phyloP scores from a whole-genome alignment of 2,329 filamentous ascomycete genomes.

The Monosporascus sp. region DNA sequence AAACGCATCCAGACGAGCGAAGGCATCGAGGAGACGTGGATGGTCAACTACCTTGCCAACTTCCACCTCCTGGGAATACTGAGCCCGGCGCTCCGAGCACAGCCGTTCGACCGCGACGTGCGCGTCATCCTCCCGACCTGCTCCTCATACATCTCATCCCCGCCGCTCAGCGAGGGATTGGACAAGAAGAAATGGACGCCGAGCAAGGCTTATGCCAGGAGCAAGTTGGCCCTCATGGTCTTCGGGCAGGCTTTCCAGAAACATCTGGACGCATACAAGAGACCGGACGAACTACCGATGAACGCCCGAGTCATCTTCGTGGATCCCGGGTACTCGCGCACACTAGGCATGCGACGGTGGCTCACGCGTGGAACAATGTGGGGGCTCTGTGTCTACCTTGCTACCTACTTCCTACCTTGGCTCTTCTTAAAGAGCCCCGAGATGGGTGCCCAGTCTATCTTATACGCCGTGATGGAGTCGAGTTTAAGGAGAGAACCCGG shows the following conservation, averaged over 20 bases:
- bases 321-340: conserved; percentile 80
- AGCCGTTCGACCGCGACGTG: conserved; percentile 91
- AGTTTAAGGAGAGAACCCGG: conserved; percentile 60
- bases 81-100: conserved; percentile 81
- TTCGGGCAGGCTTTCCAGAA: conserved; percentile 92
- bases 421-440: conserved; percentile 78
- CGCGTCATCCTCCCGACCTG: conserved; percentile 83
- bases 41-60: conserved; percentile 91
- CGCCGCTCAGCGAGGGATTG: conserved; percentile 54
- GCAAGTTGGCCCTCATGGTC: conserved; percentile 76
- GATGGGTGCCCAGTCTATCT: conserved; percentile 80
- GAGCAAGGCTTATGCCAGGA: conserved; percentile 56
- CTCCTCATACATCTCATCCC: conserved; percentile 78
- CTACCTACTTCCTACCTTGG: conserved; percentile 80
- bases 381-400: conserved; percentile 72
- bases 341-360: conserved; percentile 83
- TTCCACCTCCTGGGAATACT: conserved; percentile 92
- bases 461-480: conserved; percentile 81
- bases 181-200: conserved; percentile 51
- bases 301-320: conserved; percentile 81
- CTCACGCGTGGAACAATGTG: conserved; percentile 77
- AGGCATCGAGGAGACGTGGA: conserved; percentile 85
- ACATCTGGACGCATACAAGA: conserved; percentile 76
- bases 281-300: conserved; percentile 77
- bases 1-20: conserved; percentile 62